Percentiles rank a stretch among this genome's conserved stretches.
Conservation (phyloP, 1,284 basidiomycete species). For the Gymnopus androsaceus region DNA sequence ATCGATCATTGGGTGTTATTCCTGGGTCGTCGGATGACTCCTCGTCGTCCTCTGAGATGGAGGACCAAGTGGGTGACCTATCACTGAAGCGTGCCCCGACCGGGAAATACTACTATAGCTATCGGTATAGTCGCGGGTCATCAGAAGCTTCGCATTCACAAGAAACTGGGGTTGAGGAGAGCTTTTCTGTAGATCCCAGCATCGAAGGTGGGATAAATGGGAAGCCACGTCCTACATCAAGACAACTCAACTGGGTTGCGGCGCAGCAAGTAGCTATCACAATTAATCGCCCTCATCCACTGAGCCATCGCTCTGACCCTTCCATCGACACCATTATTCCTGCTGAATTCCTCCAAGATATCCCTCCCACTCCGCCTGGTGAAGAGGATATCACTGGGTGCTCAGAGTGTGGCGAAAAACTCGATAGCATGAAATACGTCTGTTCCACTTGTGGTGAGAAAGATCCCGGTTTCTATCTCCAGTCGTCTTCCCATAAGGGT, state of each 20-base stretch:
- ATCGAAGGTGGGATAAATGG: conserved; percentile 24
- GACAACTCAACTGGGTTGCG: conserved; percentile 62
- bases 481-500: conserved; percentile 33
- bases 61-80: conserved; percentile 50
- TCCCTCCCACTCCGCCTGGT: conserved; percentile 52
- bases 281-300: conserved; percentile 19
- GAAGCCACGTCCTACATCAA: conserved; percentile 55
- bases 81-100: conserved; percentile 64
- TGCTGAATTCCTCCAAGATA: conserved; percentile 54
- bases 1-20: conserved; percentile 58
- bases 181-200: conserved; percentile 29
- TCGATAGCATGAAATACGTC: conserved; percentile 84
- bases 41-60: conserved; percentile 36
- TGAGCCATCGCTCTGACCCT: conserved; percentile 19
- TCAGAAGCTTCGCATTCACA: conserved; percentile 50
- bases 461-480: conserved; percentile 35
- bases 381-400: conserved; percentile 75
- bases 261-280: conserved; percentile 42
- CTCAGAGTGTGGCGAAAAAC: conserved; percentile 71
- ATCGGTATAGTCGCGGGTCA: no score
- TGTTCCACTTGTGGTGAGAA: conserved; percentile 85
- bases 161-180: conserved; percentile 56
- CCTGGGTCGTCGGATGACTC: conserved; percentile 60
- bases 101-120: conserved; percentile 76
- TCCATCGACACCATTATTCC: conserved; percentile 29